A percentile compares a stretch with the other conserved stretches of the same genome.
phyloP scores from a whole-genome alignment of 2,329 filamentous ascomycete species.

The Sclerotinia minor region DNA sequence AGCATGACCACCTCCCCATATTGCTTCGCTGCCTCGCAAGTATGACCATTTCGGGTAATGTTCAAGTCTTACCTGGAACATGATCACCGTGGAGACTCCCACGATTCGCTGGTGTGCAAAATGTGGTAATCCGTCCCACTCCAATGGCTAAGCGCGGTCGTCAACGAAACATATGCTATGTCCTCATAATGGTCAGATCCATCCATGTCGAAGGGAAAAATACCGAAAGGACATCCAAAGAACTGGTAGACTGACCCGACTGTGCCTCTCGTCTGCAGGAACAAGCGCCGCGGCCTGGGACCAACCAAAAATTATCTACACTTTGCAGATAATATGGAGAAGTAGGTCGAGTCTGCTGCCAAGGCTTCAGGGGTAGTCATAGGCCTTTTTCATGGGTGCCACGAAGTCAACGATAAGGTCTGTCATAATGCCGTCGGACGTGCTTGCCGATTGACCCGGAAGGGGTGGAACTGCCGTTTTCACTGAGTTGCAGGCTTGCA shows the following conservation, averaged over 20 bases:
- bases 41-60: slow-evolving; percentile 12
- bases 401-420: slow-evolving; percentile 26
- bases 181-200: slow-evolving; percentile 6
- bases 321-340: slow-evolving; percentile 23
- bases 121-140: slow-evolving; percentile 9
- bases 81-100: background rate
- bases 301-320: slow-evolving; percentile 18
- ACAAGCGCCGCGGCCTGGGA: slow-evolving; percentile 35
- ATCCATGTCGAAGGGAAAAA: slow-evolving; percentile 17
- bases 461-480: slow-evolving; percentile 21
- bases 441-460: slow-evolving; percentile 24
- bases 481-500: slow-evolving; percentile 12
- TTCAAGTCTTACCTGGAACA: background rate
- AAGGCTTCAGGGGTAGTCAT: slow-evolving; percentile 5
- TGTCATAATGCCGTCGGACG: slow-evolving; percentile 19
- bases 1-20: slow-evolving; percentile 20
- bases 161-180: background rate
- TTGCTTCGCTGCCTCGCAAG: slow-evolving; percentile 19
- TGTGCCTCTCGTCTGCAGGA: slow-evolving; percentile 39
- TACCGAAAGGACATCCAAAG: slow-evolving; percentile 9
- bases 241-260: slow-evolving; percentile 26
- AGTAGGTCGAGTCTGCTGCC: slow-evolving; percentile 11
- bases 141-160: slow-evolving; percentile 19
- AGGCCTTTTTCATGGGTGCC: slow-evolving; percentile 19
- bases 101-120: background rate